phyloP scores from a whole-genome alignment of 176 grass and related monocot species.

The Phoenix dactylifera region DNA sequence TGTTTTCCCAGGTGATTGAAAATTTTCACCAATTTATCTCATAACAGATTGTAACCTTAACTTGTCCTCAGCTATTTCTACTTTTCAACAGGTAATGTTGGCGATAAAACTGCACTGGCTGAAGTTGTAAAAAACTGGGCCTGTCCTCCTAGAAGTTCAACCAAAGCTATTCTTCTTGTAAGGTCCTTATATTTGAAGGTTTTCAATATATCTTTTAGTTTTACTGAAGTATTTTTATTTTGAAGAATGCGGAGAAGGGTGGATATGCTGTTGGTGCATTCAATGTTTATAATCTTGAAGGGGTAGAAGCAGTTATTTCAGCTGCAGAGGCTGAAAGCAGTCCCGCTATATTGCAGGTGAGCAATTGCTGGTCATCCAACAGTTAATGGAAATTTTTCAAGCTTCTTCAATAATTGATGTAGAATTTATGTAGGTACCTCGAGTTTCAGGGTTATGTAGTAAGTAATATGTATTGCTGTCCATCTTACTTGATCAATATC shows the following conservation, averaged over 20 bases:
- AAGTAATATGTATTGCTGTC: too few species aligned
- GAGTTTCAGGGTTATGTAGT: too few species aligned
- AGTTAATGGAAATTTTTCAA: too few species aligned
- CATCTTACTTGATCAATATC: too few species aligned
- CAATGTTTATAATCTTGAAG: conserved; percentile 97
- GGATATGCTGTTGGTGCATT: conserved; percentile 95
- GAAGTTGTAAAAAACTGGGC: conserved; percentile 76
- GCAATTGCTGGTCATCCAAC: not conserved
- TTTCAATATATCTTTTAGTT: conserved; percentile 16
- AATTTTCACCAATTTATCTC: not conserved
- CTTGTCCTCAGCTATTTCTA: not conserved
- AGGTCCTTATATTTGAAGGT: conserved; percentile 24
- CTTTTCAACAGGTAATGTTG: conserved; percentile 78
- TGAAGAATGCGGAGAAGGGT: conserved; percentile 73
- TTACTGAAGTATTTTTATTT: conserved; percentile 23
- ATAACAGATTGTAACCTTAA: too few species aligned
- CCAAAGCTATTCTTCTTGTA: conserved; percentile 74
- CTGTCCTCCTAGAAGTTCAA: conserved; percentile 54
- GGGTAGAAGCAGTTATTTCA: conserved; percentile 84
- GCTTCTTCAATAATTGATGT: too few species aligned
- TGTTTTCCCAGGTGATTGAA: conserved; percentile 84
- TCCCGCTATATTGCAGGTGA: conserved; percentile 89
- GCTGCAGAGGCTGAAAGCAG: conserved; percentile 82
- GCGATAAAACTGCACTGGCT: conserved; percentile 69
- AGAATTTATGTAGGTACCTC: too few species aligned